Evolutionary conservation across 2,329 filamentous ascomycete genomes (phyloP).

Genomic region (Colletotrichum gigasporum): DNA sequence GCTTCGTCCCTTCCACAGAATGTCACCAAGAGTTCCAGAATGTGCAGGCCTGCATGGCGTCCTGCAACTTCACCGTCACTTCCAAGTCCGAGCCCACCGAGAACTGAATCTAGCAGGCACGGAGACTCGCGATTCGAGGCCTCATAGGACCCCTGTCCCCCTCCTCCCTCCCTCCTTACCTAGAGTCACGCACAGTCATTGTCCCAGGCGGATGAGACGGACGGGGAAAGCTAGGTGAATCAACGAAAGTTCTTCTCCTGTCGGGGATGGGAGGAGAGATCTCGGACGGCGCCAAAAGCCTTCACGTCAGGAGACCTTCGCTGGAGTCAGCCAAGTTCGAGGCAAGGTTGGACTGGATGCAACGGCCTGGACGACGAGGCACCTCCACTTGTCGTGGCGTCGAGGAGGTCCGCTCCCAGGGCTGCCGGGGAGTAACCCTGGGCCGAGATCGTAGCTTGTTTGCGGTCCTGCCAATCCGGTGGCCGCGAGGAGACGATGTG

Average conservation of each 20-base stretch:
- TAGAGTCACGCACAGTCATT: background rate
- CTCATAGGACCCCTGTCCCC: background rate
- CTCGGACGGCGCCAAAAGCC: background rate
- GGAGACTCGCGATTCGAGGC: background rate
- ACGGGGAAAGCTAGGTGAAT: background rate
- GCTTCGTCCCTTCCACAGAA: background rate
- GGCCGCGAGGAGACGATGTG: background rate
- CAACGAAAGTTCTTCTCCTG: background rate
- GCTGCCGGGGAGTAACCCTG: conserved; percentile 8
- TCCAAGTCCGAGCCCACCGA: background rate
- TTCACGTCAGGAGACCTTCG: conserved; percentile 18
- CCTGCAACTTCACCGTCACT: conserved; percentile 3
- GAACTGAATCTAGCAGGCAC: background rate
- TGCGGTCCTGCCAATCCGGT: background rate
- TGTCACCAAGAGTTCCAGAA: background rate
- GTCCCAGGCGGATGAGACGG: conserved; percentile 9
- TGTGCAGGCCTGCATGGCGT: background rate
- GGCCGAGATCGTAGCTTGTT: background rate
- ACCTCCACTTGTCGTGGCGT: background rate
- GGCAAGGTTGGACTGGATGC: conserved; percentile 9
- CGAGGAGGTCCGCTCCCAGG: conserved; percentile 2
- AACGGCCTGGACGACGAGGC: background rate
- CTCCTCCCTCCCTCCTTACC: background rate
- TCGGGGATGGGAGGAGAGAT: background rate
- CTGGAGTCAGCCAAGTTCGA: conserved; percentile 18